These are phyloP conservation scores for Paracoccidioides brasiliensis DNA, from an alignment of 2,329 filamentous ascomycete genomes.

Conservation along the genomic window DNA sequence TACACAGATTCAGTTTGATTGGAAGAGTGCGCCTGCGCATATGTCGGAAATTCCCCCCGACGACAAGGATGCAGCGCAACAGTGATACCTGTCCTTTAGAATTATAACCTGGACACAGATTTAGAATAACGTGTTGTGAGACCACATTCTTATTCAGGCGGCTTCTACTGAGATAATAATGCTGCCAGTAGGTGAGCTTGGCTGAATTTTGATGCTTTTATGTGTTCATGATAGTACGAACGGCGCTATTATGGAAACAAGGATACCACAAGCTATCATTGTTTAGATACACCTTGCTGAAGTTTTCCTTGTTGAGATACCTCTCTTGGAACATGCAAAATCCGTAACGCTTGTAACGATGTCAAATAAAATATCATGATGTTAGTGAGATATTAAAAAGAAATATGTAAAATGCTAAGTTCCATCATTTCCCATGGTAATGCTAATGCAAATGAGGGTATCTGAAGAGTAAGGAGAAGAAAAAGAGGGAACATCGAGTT, in stretches of 20 bases:
- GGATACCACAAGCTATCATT: too few species aligned
- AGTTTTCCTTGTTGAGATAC: too few species aligned
- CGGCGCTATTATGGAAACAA: background rate
- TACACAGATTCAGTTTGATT: background rate
- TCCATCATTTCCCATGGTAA: background rate
- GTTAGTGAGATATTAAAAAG: background rate
- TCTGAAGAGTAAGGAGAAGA: background rate
- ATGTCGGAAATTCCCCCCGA: too few species aligned
- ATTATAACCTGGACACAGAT: background rate
- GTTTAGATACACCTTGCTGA: too few species aligned
- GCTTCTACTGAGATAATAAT: background rate
- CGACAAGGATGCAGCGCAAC: background rate
- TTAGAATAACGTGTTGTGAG: background rate
- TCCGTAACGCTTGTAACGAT: background rate
- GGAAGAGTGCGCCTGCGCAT: too few species aligned
- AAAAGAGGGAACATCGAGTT: conserved; percentile 1
- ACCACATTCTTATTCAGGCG: too few species aligned
- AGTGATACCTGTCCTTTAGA: too few species aligned
- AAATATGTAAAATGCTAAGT: background rate
- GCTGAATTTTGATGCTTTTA: background rate
- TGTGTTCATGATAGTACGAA: background rate
- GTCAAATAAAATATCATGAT: background rate
- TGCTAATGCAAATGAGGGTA: background rate
- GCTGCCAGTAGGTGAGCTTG: background rate
- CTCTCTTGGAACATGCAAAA: background rate